Evolutionary conservation across 2,329 filamentous ascomycete genomes (phyloP), one percentile per base, ranked within the genome.

Genomic region (Ascochyta koolunga): DNA sequence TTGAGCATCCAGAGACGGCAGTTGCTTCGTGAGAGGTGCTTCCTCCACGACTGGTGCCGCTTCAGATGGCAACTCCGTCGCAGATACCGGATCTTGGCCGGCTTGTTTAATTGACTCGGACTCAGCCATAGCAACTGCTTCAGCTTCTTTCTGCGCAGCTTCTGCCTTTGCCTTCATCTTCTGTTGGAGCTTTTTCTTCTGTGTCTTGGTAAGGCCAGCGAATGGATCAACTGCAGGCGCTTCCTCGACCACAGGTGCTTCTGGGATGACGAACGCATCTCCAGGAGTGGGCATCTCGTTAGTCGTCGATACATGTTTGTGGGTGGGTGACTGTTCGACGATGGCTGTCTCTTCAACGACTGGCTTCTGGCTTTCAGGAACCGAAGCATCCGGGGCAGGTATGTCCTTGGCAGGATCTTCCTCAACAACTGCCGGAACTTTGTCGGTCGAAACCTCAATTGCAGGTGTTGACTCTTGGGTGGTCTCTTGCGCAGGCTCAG

Each of bases 151-250:
- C 29, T 55, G 48, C 31, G 36, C 44, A 18, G 44, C 43, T 16
- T 54, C 50, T 4, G 38, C 44, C 27, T 54, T 54, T 4, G 38
- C 44, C 27, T 54, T 54, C 50, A 50, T 38, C 19, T 56, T 54
- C 32, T 64, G 54, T 42, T 66, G 54, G 4, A 69, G 56, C 56
- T 64, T 69, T 62, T 68, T 71, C 38, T 52, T 64, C 36, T 54
- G 44, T 4, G 27, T 40, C 40, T 54, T 49, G 2, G 5, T 24
- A 3, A 54, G 40, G 3, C 45, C 45, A n/a, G 27, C 22, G 31
- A 54, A 54, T 0, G 45, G 45, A 32, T 54, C 51, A 4, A 32
- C 57, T 0, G 36, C 13, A n/a, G 37, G 21, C 5, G 22, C 21
- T 16, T 24, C 37, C 5, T 24, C 11, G 15, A 39, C 19, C 13